Percentiles rank a stretch among this genome's conserved stretches.
Conservation (phyloP, 176 grass and related monocot genomes). For the Stipa capillata region DNA sequence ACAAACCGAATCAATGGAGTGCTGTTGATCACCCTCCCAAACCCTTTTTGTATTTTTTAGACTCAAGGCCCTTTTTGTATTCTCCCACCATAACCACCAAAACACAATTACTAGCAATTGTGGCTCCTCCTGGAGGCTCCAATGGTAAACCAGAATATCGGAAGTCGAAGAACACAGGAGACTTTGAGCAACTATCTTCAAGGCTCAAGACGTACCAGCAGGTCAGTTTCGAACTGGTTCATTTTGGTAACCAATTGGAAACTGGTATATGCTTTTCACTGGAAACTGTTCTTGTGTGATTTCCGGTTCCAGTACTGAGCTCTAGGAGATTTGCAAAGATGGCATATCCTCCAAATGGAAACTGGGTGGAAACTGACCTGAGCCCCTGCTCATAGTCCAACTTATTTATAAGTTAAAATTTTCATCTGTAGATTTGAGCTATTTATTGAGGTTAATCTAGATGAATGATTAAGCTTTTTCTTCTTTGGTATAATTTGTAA, state of each 20-base stretch:
- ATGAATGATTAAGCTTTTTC: not conserved
- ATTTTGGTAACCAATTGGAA: constrained; percentile 11
- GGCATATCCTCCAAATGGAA: not conserved
- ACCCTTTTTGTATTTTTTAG: not conserved
- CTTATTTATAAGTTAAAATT: not conserved
- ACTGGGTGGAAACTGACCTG: not conserved
- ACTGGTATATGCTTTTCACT: not conserved
- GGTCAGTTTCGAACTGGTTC: constrained; percentile 5
- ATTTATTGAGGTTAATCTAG: not conserved
- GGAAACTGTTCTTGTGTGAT: not conserved
- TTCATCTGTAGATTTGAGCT: not conserved
- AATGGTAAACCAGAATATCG: not conserved
- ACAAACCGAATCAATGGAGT: not conserved
- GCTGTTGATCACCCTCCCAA: not conserved
- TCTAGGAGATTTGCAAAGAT: not conserved
- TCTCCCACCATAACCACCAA: not conserved
- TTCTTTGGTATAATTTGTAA: not conserved
- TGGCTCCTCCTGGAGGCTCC: not conserved
- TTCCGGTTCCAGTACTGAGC: not conserved
- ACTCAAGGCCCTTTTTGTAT: not conserved
- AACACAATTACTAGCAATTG: constrained; percentile 1
- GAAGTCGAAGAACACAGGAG: not conserved
- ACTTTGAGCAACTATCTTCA: not conserved
- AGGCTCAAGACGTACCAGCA: constrained; percentile 1
- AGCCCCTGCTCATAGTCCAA: not conserved